Conservation (phyloP, 257 asterid genomes). For the Solanum ahanhuiri region DNA sequence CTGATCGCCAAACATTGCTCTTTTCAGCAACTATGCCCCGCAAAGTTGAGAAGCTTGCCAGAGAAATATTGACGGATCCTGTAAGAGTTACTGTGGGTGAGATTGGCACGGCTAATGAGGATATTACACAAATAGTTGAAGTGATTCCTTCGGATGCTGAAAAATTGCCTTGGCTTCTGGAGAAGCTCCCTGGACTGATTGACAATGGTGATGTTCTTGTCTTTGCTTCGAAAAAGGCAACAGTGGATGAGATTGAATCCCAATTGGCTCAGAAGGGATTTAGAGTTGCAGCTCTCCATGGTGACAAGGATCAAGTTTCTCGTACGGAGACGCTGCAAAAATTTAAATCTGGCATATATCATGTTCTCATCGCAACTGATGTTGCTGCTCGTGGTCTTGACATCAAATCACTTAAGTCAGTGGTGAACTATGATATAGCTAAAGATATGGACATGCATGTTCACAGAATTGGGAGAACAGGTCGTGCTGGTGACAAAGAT, state of each 20-base stretch:
- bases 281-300: slow-evolving; percentile 93
- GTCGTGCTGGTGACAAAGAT: slow-evolving; percentile 99
- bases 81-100: slow-evolving; percentile 93
- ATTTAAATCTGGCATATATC: slow-evolving; percentile 81
- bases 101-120: slow-evolving; percentile 97
- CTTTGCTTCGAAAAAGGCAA: slow-evolving; percentile 84
- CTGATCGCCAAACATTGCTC: slow-evolving; percentile 90
- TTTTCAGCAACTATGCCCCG: slow-evolving; percentile 99
- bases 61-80: slow-evolving; percentile 92
- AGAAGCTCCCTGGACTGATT: slow-evolving; percentile 77
- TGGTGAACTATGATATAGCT: slow-evolving; percentile 87
- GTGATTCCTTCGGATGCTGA: slow-evolving; percentile 75
- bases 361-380: slow-evolving; percentile 96
- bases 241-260: slow-evolving; percentile 83
- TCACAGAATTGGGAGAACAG: slow-evolving; percentile 98
- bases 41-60: slow-evolving; percentile 90
- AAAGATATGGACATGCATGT: slow-evolving; percentile 99
- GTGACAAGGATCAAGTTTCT: slow-evolving; percentile 97
- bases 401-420: slow-evolving; percentile 94
- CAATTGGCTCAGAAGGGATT: slow-evolving; percentile 60
- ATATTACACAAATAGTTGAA: slow-evolving; percentile 81
- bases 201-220: slow-evolving; percentile 93
- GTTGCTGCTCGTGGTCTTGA: slow-evolving; percentile 99
- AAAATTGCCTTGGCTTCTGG: slow-evolving; percentile 89
- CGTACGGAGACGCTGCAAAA: slow-evolving; percentile 86